Base-by-base conservation (phyloP, 371 early-diverging fungal genomes). In the Neoconidiobolus thromboides region DNA sequence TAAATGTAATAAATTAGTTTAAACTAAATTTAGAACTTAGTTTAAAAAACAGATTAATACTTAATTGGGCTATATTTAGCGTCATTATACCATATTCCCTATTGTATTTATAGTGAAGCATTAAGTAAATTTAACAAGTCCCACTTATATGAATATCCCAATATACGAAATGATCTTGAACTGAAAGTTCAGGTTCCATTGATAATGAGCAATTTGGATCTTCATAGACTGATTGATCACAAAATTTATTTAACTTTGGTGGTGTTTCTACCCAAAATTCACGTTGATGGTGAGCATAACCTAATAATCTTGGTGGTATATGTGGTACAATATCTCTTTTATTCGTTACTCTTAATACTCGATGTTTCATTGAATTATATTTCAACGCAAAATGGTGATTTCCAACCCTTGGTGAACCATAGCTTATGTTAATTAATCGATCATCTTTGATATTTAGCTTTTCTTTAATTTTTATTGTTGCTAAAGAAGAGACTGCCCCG, bases 401-500 rank as follows among this genome's bases (percentile, higher is more conserved):
- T 38, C 53, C 53, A 14, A 55, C 56, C 2, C 56, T 4, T 2
- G 56, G 56, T 26, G 41, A 44, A 7, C 56, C 56, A 43, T 55
- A 55, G 3, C 43, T 55, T 2, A 43, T 15, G 15, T 43, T 41
- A 6, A 43, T 6, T 9, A 55, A 2, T 14, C 36, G 9, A 14
- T 6, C 10, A 6, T 10, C 41, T 2, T 1, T 4, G 41, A 59
- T n/a, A 59, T n/a, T 10, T 7, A 46, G 7, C n/a, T 51, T n/a
- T 9, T 49, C 15, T 10, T 46, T 26, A 15, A 59, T 12, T 1
- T 59, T 38, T 14, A 49, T 14, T 4, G 60, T 14, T 15, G 50
- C 50, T n/a, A 59, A 15, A 2, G 26, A 5, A 1, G 60, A 48
- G 9, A 48, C 3, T 1, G 60, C 48, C n/a, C 64, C 64, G 26